Base-by-base conservation (phyloP, 148 eudicot genomes). In the Nepenthes gracilis region DNA sequence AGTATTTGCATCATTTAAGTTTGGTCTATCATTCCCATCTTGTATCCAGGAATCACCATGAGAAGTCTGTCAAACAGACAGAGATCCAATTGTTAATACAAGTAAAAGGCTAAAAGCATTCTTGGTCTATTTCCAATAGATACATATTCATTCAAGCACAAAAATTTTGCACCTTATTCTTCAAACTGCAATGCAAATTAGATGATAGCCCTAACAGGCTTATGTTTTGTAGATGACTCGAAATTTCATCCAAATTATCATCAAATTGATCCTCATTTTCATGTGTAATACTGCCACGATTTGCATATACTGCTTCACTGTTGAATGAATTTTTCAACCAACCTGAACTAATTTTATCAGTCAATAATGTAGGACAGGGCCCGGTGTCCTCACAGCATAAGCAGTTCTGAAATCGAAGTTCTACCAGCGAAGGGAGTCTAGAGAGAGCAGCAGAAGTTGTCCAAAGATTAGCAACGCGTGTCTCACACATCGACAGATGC, bases 381-480 rank as follows among this genome's bases (percentile, higher is more conserved):
- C 80, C 78, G 35, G 83, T 82, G 65, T 77, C 92, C 40, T 80
- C 62, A 51, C 85, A 80, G 61, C 83, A 80, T 65, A 72, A 54
- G 64, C 87, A 85, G 60, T 78, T 85, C 62, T 85, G 92, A 66
- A 82, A 85, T 35, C 85, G 77, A 36, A 85, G 87, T 72, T 85
- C 83, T 60, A 64, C 65, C 48, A 85, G 75, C 2, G 74, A 80
- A 58, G 78, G 68, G 68, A 85, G 85, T 66, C 76, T 82, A 52
- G 83, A 74, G 36, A 85, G 77, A 36, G 83, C 73, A 33, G 74
- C 81, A 35, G 71, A 66, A 57, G 81, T 78, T 35, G 85, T 75
- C 92, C 92, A 82, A 12, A 82, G 78, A 74, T 82, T 68, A 65
- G 72, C 61, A 43, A 85, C 64, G 58, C 85, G 67, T 53, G 92